Conservation (phyloP, 495 filamentous ascomycete species). For the Aspergillus bridgeri region DNA sequence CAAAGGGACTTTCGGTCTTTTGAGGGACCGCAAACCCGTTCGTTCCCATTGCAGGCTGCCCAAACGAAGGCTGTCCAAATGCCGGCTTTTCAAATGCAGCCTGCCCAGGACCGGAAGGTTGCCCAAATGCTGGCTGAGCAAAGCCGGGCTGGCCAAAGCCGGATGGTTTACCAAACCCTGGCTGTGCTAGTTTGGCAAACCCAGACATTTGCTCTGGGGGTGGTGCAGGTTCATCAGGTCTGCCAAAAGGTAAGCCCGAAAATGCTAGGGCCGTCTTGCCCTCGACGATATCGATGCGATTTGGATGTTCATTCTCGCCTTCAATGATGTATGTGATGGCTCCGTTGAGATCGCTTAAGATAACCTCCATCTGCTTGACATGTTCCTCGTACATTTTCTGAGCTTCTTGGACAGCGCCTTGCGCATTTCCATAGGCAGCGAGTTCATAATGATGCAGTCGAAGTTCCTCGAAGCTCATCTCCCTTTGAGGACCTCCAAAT, state of each 20-base stretch:
- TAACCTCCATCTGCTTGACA: constrained; percentile 64
- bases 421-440: constrained; percentile 54
- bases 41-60: background rate
- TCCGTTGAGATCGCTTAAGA: constrained; percentile 62
- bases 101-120: constrained; percentile 23
- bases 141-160: constrained; percentile 7
- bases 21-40: background rate
- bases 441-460: constrained; percentile 64
- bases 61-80: background rate
- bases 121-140: constrained; percentile 23
- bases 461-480: constrained; percentile 82
- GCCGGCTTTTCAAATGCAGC: constrained; percentile 29
- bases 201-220: constrained; percentile 13
- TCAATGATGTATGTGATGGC: constrained; percentile 70
- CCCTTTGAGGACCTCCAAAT: constrained; percentile 72
- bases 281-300: constrained; percentile 69
- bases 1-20: constrained; percentile 31
- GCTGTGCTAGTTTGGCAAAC: constrained; percentile 22
- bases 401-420: constrained; percentile 66
- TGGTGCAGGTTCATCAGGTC: constrained; percentile 29
- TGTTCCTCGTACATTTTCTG: constrained; percentile 54
- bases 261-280: constrained; percentile 31
- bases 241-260: constrained; percentile 30
- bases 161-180: constrained; percentile 26
- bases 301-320: constrained; percentile 70